Evolutionary conservation across 257 asterid genomes (phyloP), one percentile per base, ranked within the genome.

Genomic region (Solanum chmielewskii): DNA sequence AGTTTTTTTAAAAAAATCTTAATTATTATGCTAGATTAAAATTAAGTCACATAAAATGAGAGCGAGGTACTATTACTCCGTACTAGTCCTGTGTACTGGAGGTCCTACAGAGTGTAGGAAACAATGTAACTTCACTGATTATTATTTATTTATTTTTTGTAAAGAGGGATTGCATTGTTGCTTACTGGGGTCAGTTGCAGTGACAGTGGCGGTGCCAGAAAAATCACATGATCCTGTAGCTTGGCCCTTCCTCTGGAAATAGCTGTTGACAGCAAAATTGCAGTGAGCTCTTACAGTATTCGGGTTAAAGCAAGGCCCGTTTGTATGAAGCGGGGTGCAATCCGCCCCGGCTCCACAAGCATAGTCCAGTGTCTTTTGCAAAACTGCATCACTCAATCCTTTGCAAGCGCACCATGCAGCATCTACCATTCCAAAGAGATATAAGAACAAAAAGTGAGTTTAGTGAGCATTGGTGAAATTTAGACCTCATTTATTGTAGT

Each of bases 311-410:
- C 99, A 96, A 42, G 94, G 90, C 16, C 92, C 97, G 13, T 44
- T 89, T 81, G 90, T 88, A 31, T 91, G 94, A 88, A 88, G 93
- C 29, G 97, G 96, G 91, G 85, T 87, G 90, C 99, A 96, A 52
- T 96, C 98, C 42, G 96, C 99, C 44, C 99, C 98, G 11, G 93
- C 89, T 86, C 99, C 99, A 83, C 99, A 96, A 10, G 99, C 99
- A 75, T 92, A 96, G 92, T 96, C 99, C 73, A 96, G 91, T 6
- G 98, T 92, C 87, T 93, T 96, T 83, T 96, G 99, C 87, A 96
- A 45, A 1, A 5, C 85, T 27, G 89, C 56, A 0, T 94, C 97
- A 81, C 88, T 82, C 74, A 91, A 7, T 12, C 99, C 99, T 20
- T 93, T 96, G 95, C 99, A 96, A 25, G 95, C 87, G 88, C 98